Conservation (phyloP, 352 stramenopile species). For the Phytophthora cajani region DNA sequence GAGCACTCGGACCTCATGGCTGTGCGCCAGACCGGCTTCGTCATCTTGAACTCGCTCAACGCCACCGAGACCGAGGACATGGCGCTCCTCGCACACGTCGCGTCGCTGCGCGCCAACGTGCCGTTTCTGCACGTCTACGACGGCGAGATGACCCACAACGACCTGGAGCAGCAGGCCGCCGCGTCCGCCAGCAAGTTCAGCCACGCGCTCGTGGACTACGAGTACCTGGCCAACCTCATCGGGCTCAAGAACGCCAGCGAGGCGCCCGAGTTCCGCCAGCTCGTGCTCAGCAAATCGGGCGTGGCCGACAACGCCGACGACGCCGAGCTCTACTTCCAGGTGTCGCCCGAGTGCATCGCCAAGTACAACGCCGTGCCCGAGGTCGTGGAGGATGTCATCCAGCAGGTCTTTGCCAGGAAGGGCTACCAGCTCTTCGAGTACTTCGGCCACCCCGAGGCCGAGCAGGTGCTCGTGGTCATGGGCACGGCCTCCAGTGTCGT, state of each 20-base stretch:
- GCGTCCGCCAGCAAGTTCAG: conserved; percentile 60
- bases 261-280: conserved; percentile 64
- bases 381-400: conserved; percentile 83
- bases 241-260: conserved; percentile 55
- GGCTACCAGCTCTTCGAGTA: conserved; percentile 94
- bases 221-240: conserved; percentile 73
- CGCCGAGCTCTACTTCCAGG: conserved; percentile 93
- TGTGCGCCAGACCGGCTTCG: conserved; percentile 89
- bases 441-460: conserved; percentile 81
- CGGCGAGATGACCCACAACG: conserved; percentile 90
- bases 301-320: conserved; percentile 61
- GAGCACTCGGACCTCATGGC: conserved; percentile 95
- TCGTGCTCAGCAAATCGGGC: conserved; percentile 63
- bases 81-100: conserved; percentile 90
- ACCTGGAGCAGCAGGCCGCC: conserved; percentile 61
- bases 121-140: conserved; percentile 95
- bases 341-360: conserved; percentile 85
- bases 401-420: conserved; percentile 78
- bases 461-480: conserved; percentile 92
- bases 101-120: conserved; percentile 89
- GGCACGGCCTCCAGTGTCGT: conserved; percentile 89
- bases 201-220: conserved; percentile 72
- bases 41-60: conserved; percentile 89
- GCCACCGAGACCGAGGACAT: conserved; percentile 93
- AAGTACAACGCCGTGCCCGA: conserved; percentile 76